These are phyloP conservation scores for Ustilago shanxiensis DNA, from an alignment of 1,284 basidiomycete species.

Conservation along the genomic window DNA sequence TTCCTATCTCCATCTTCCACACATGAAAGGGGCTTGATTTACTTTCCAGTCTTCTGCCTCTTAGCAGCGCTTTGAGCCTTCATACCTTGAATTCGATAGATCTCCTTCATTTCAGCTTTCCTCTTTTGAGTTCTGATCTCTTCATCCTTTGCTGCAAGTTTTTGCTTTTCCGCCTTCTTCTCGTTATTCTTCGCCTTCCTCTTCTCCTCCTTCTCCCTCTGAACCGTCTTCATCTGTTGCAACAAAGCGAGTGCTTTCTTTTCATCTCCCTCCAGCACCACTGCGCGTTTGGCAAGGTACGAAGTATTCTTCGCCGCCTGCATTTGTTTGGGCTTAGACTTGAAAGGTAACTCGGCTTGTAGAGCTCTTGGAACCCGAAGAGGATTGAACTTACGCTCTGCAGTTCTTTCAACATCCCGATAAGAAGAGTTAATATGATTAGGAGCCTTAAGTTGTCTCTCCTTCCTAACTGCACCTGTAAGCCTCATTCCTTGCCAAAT, in stretches of 20 bases:
- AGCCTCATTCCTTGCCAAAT: slow-evolving; percentile 84
- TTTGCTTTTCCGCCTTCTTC: slow-evolving; percentile 35
- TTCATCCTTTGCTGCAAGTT: slow-evolving; percentile 49
- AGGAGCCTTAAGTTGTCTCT: slow-evolving; percentile 86
- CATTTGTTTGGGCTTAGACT: slow-evolving; percentile 89
- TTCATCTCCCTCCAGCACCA: slow-evolving; percentile 94
- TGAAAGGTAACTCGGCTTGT: slow-evolving; percentile 88
- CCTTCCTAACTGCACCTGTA: slow-evolving; percentile 89
- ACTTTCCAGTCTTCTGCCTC: slow-evolving; percentile 55
- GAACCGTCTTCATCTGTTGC: slow-evolving; percentile 92
- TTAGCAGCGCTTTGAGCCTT: slow-evolving; percentile 57
- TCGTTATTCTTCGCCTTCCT: slow-evolving; percentile 72
- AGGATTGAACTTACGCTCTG: slow-evolving; percentile 85
- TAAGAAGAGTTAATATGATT: slow-evolving; percentile 85
- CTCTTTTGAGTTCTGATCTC: slow-evolving; percentile 53
- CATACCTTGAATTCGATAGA: slow-evolving; percentile 60
- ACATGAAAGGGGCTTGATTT: neutral
- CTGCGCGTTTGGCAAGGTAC: slow-evolving; percentile 74
- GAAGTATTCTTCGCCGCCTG: slow-evolving; percentile 76
- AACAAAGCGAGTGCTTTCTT: slow-evolving; percentile 90
- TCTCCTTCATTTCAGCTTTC: slow-evolving; percentile 65
- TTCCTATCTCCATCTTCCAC: neutral
- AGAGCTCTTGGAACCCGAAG: slow-evolving; percentile 89
- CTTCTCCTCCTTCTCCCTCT: slow-evolving; percentile 89
- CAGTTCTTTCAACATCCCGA: slow-evolving; percentile 77